A percentile compares a stretch with the other conserved stretches of the same genome.
Evolutionary conservation across 2,329 filamentous ascomycete genomes (phyloP).

Genomic region (Penicillium sclerotigenum): DNA sequence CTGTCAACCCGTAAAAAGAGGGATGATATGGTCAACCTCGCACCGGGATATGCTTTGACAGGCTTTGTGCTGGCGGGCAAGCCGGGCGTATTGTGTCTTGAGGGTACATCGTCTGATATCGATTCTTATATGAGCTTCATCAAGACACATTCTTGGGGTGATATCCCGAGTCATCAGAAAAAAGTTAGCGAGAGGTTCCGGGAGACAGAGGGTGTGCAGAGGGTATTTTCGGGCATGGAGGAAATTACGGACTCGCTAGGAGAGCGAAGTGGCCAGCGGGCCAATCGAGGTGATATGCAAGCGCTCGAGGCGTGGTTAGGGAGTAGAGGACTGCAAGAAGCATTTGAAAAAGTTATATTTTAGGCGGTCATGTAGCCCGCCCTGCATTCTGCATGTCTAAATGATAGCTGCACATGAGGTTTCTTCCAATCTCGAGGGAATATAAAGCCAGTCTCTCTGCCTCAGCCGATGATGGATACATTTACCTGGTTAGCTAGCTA

Average conservation of each 20-base stretch:
- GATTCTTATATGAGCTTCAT: constrained; percentile 63
- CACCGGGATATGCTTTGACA: constrained; percentile 52
- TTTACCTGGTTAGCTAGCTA: too few relatives aligned
- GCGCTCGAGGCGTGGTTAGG: constrained; percentile 32
- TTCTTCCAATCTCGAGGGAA: neutral
- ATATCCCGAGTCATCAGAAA: constrained; percentile 61
- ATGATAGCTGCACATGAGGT: neutral
- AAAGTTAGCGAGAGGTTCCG: constrained; percentile 56
- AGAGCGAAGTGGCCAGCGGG: constrained; percentile 32
- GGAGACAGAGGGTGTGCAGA: constrained; percentile 41
- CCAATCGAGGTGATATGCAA: constrained; percentile 37
- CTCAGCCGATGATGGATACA: neutral
- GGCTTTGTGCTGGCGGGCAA: constrained; percentile 62
- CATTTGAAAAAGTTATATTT: constrained; percentile 36
- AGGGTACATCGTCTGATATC: constrained; percentile 44
- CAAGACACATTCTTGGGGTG: constrained; percentile 62
- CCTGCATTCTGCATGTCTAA: neutral
- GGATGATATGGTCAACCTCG: constrained; percentile 55
- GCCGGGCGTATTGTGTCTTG: constrained; percentile 46
- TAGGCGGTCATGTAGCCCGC: constrained; percentile 3
- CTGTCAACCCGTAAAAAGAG: constrained; percentile 59
- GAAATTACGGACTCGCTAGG: constrained; percentile 36
- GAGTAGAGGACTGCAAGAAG: constrained; percentile 26
- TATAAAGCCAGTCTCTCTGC: neutral
- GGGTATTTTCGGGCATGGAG: constrained; percentile 32